Evolutionary conservation across 2,329 filamentous ascomycete genomes (phyloP).

Genomic region (Setomelanomma holmii): DNA sequence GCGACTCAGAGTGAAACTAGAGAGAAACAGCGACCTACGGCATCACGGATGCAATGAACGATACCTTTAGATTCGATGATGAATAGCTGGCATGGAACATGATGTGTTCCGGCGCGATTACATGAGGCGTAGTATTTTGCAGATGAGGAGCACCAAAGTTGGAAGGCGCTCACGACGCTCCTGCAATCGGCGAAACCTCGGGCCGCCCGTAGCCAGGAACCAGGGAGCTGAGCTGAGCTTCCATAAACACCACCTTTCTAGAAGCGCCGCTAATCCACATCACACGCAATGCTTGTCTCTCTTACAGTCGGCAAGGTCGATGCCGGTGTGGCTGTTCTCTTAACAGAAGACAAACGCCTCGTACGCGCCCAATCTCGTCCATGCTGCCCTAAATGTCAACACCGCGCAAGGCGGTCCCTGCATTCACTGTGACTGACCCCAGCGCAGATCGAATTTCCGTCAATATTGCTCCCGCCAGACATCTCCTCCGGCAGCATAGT

Average conservation of each 20-base stretch:
- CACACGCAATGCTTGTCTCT: constrained; percentile 78
- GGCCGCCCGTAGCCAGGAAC: constrained; percentile 5
- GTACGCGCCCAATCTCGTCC: constrained; percentile 62
- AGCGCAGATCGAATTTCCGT: constrained; percentile 93
- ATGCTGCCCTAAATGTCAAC: constrained; percentile 18
- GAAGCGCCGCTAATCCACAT: background rate
- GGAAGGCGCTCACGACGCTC: background rate
- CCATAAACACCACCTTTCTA: constrained; percentile 1
- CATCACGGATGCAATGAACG: no score
- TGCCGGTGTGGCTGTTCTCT: constrained; percentile 93
- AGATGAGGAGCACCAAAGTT: background rate
- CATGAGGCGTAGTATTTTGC: no score
- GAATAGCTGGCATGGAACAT: no score
- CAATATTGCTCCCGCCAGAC: constrained; percentile 92
- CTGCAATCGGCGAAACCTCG: constrained; percentile 1
- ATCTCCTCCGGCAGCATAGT: constrained; percentile 97
- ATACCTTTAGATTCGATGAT: no score
- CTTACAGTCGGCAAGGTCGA: constrained; percentile 99
- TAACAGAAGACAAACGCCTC: constrained; percentile 95
- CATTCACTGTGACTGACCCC: constrained; percentile 30
- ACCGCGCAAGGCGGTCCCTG: constrained; percentile 27
- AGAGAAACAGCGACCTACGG: no score
- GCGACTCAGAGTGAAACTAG: no score
- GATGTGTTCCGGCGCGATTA: no score
- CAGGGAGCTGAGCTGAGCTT: constrained; percentile 3